phyloP scores from a whole-genome alignment of 192 early-diverging fungal species.

The Linnemannia hyalina region DNA sequence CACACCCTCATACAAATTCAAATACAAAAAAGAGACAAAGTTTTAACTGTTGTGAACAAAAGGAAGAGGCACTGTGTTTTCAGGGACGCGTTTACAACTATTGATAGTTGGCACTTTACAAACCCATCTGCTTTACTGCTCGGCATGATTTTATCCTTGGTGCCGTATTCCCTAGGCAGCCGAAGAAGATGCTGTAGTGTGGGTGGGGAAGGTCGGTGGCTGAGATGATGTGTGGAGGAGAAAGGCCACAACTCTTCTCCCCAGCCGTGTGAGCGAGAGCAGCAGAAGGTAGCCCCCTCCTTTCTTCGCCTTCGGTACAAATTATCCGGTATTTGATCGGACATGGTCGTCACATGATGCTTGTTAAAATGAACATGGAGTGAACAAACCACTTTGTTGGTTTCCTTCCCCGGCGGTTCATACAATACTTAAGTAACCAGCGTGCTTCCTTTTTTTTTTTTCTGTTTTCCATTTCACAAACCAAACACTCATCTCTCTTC shows the following conservation, averaged over 20 bases:
- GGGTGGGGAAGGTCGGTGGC: background rate
- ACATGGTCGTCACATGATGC: background rate
- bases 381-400: background rate
- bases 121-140: background rate
- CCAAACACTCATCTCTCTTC: conserved; percentile 2
- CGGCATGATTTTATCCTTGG: conserved; percentile 3
- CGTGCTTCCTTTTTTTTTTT: conserved; percentile 10
- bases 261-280: background rate
- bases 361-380: background rate
- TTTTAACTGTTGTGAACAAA: background rate
- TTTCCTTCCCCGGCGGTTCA: background rate
- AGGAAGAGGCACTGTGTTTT: background rate
- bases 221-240: background rate
- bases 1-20: background rate
- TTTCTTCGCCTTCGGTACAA: background rate
- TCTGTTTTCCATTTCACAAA: conserved; percentile 35
- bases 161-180: background rate
- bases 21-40: background rate
- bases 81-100: background rate
- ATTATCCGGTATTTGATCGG: background rate
- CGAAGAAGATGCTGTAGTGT: no score
- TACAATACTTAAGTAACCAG: background rate
- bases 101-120: no score
- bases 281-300: background rate
- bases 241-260: background rate